Conservation (phyloP, 768 basidiomycete species). For the Suillus fuscotomentosus region DNA sequence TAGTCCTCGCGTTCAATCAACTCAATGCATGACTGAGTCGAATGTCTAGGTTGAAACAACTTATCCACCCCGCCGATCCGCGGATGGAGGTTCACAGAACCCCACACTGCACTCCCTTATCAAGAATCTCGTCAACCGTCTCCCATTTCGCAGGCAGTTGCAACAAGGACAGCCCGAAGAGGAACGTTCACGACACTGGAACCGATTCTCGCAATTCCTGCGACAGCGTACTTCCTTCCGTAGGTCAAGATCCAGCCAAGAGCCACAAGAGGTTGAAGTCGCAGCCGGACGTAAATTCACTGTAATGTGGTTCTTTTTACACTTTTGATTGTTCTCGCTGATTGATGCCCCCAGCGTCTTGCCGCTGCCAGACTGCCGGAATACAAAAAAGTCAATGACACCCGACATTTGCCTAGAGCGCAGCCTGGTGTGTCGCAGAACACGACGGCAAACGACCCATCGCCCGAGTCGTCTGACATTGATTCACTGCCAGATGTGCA, state of each 20-base stretch:
- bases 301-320: neutral
- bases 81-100: neutral
- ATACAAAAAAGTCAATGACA: neutral
- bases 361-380: neutral
- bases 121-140: neutral
- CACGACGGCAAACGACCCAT: neutral
- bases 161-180: neutral
- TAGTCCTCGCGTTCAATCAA: neutral
- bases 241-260: neutral
- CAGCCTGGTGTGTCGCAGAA: neutral
- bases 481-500: neutral
- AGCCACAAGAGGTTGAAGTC: neutral
- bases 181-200: neutral
- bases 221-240: neutral
- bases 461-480: neutral
- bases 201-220: neutral
- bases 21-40: neutral
- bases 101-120: neutral
- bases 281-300: slow-evolving; percentile 1
- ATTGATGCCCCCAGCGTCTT: neutral
- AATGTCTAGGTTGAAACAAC: neutral
- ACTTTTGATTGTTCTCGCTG: too few relatives aligned
- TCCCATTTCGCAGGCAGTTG: neutral
- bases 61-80: neutral
- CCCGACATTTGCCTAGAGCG: neutral